phyloP scores from a whole-genome alignment of 225 moss, liverwort and hornwort genomes.

The Pseudisothecium myosuroides region DNA sequence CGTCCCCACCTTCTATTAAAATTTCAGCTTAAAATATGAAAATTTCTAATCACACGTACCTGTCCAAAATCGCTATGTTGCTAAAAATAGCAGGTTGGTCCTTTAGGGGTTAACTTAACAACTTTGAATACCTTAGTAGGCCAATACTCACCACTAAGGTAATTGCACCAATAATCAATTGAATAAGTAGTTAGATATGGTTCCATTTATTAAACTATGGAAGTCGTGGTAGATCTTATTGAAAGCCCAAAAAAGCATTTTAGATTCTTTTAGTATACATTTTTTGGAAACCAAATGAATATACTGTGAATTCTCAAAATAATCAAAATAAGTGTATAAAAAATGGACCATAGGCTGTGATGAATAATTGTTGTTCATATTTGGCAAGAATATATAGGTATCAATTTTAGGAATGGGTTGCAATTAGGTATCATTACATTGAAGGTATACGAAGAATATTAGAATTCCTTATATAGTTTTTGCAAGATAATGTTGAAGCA shows the following conservation, averaged over 20 bases:
- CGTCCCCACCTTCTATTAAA: too few relatives aligned
- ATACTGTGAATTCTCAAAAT: not conserved
- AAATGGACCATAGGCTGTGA: fast-evolving
- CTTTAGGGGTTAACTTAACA: not conserved
- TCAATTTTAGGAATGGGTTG: not conserved
- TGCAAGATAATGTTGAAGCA: not conserved
- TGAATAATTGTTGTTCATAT: not conserved
- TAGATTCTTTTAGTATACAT: not conserved
- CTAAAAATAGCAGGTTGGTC: too few relatives aligned
- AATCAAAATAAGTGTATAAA: not conserved
- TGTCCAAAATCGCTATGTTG: too few relatives aligned
- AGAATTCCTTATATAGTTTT: not conserved
- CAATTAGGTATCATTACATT: not conserved
- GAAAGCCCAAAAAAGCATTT: not conserved
- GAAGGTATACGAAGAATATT: not conserved
- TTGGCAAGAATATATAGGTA: not conserved
- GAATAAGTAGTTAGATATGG: not conserved
- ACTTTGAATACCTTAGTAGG: not conserved
- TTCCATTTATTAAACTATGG: not conserved
- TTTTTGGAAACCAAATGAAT: not conserved
- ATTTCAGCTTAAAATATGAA: too few relatives aligned
- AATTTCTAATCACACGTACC: too few relatives aligned
- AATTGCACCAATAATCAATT: not conserved
- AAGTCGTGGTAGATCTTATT: not conserved
- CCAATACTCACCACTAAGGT: not conserved